phyloP scores from a whole-genome alignment of 257 asterid species.

The Cordia subcordata region DNA sequence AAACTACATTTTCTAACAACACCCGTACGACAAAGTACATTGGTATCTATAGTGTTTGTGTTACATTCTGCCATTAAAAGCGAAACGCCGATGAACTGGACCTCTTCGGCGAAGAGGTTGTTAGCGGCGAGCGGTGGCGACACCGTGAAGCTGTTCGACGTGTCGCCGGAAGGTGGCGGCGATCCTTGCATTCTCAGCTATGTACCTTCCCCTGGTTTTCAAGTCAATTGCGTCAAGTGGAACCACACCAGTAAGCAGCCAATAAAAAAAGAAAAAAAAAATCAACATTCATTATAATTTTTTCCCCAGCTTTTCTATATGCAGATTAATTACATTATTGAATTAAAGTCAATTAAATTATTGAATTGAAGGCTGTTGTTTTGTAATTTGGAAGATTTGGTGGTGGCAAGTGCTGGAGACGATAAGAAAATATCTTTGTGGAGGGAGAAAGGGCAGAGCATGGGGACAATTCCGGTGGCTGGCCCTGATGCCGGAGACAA shows the following conservation, averaged over 20 bases:
- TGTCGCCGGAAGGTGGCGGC: conserved; percentile 56
- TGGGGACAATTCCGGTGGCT: conserved; percentile 71
- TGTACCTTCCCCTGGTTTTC: conserved; percentile 67
- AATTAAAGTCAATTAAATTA: neutral
- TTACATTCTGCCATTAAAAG: no score
- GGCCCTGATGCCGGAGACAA: conserved; percentile 56
- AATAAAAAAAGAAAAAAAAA: neutral
- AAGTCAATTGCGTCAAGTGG: conserved; percentile 89
- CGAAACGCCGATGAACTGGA: conserved; percentile 56
- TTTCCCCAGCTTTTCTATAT: neutral
- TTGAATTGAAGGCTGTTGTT: conserved; percentile 10
- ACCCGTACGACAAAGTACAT: neutral
- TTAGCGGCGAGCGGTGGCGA: conserved; percentile 89
- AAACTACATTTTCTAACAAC: neutral
- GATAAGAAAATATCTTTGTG: conserved; percentile 75
- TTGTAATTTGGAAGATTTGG: conserved; percentile 57
- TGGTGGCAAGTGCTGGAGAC: conserved; percentile 90
- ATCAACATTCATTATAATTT: conserved; percentile 15
- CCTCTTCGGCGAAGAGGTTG: conserved; percentile 53
- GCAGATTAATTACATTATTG: no score
- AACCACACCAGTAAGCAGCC: conserved; percentile 81
- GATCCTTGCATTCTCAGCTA: conserved; percentile 83
- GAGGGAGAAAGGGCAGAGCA: conserved; percentile 75
- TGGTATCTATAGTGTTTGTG: no score
- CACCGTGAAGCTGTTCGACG: conserved; percentile 89